Conservation (phyloP, 2,329 filamentous ascomycete species). For the Chalara sp. region DNA sequence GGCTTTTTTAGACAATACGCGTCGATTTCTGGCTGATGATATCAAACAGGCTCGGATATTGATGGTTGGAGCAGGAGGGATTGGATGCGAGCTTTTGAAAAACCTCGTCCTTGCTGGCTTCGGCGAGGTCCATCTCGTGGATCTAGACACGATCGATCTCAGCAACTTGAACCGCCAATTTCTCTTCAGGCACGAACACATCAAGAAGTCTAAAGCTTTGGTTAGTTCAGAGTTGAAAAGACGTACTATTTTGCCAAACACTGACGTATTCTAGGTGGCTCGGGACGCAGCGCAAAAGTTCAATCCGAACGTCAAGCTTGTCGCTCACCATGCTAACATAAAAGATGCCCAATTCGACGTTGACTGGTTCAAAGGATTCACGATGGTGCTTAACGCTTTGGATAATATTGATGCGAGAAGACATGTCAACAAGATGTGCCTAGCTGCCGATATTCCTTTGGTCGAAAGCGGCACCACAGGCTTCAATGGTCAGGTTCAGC, state of each 20-base stretch:
- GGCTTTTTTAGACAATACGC: too few species aligned
- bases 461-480: constrained; percentile 97
- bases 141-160: constrained; percentile 96
- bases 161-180: constrained; percentile 98
- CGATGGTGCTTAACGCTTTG: constrained; percentile 89
- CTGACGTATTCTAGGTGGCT: constrained; percentile 56
- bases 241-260: neutral
- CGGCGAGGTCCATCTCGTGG: constrained; percentile 87
- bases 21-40: constrained; percentile 26
- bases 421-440: constrained; percentile 96
- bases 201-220: constrained; percentile 93
- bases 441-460: constrained; percentile 82
- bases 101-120: constrained; percentile 91
- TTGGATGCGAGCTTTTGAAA: constrained; percentile 95
- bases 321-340: constrained; percentile 90
- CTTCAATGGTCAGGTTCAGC: constrained; percentile 95
- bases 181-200: constrained; percentile 91
- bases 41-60: constrained; percentile 68
- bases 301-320: constrained; percentile 80
- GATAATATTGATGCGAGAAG: constrained; percentile 91
- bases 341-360: constrained; percentile 83
- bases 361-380: constrained; percentile 79
- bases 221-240: constrained; percentile 43
- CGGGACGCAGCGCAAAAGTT: constrained; percentile 88
- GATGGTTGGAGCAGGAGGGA: constrained; percentile 93